Percentiles rank a stretch among this genome's conserved stretches.
Conservation (phyloP, 306 rosid species). For the Lathyrus tuberosus region DNA sequence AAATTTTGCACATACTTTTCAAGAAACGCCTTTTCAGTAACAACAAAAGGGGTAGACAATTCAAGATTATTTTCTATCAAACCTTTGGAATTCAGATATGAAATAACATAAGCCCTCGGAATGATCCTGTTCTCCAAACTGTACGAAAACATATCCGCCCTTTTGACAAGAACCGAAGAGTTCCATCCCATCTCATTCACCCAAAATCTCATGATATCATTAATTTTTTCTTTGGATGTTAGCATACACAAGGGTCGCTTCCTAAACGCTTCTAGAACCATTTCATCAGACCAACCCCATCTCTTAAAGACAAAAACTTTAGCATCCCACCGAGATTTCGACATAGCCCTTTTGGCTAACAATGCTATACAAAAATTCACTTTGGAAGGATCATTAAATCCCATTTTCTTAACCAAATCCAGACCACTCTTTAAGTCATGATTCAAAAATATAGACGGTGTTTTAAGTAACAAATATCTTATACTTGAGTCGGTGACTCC, state of each 20-base stretch:
- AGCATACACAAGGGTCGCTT: slow-evolving; percentile 47
- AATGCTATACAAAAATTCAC: slow-evolving; percentile 38
- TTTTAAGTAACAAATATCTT: too few species aligned
- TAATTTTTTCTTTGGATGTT: slow-evolving; percentile 43
- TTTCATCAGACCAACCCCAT: slow-evolving; percentile 68
- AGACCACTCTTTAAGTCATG: too few species aligned
- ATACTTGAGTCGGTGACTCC: background rate
- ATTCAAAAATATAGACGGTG: too few species aligned
- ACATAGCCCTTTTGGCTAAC: slow-evolving; percentile 25
- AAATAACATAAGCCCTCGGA: slow-evolving; percentile 47
- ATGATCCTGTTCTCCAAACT: slow-evolving; percentile 51
- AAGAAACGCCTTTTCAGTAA: slow-evolving; percentile 16
- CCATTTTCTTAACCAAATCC: slow-evolving; percentile 45
- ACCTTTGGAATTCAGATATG: slow-evolving; percentile 42
- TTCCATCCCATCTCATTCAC: slow-evolving; percentile 43
- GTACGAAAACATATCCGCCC: background rate
- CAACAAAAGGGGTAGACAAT: background rate
- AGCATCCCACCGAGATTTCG: slow-evolving; percentile 44
- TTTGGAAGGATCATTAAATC: slow-evolving; percentile 39
- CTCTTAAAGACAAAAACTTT: slow-evolving; percentile 45
- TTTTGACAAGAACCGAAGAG: slow-evolving; percentile 17
- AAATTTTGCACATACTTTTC: slow-evolving; percentile 26
- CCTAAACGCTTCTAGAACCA: slow-evolving; percentile 39
- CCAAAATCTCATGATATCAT: slow-evolving; percentile 44
- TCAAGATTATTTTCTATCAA: slow-evolving; percentile 23